These are phyloP conservation scores for Vanderwaltozyma verrucispora DNA, from an alignment of 805 yeast species.

Conservation along the genomic window DNA sequence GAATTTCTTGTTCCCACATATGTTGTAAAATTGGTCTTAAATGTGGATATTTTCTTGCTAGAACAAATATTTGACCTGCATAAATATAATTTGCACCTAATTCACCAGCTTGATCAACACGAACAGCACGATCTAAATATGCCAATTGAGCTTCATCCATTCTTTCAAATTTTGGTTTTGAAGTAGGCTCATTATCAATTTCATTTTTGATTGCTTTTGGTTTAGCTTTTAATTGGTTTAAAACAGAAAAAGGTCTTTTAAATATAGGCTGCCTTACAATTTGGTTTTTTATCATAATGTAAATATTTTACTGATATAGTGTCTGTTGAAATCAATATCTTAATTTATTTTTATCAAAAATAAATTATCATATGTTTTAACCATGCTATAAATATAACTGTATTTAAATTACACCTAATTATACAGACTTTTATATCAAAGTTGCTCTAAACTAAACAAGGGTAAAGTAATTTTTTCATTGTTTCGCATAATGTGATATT, in stretches of 20 bases:
- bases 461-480: no score
- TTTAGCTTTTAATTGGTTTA: background rate
- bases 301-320: no score
- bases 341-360: no score
- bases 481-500: no score
- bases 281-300: background rate
- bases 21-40: conserved; percentile 74
- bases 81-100: conserved; percentile 91
- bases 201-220: background rate
- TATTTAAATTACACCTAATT: no score
- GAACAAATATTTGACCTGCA: conserved; percentile 75
- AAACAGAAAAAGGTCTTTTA: background rate
- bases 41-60: conserved; percentile 60
- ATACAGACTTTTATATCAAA: no score
- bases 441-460: no score
- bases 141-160: conserved; percentile 50
- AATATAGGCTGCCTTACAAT: background rate
- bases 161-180: conserved; percentile 11
- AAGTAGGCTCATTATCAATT: background rate
- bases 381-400: no score
- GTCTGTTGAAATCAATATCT: no score
- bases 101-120: conserved; percentile 98
- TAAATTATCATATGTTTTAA: no score
- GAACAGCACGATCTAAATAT: conserved; percentile 57
- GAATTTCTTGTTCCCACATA: conserved; percentile 98